Percentiles rank a stretch among this genome's conserved stretches.
phyloP scores from a whole-genome alignment of 345 rosid species.

The Anacardium occidentale region DNA sequence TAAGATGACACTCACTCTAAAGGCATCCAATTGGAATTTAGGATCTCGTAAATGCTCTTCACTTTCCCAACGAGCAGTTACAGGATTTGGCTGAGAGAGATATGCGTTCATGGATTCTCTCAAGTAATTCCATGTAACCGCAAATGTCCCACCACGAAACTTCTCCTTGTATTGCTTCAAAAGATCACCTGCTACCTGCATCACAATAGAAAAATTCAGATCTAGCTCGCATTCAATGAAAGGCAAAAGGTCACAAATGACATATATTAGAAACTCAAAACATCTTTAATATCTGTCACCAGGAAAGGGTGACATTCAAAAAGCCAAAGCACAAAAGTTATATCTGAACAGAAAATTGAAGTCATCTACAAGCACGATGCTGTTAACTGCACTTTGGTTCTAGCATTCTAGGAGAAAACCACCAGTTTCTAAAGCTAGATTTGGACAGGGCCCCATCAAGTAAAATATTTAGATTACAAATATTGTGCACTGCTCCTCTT shows the following conservation, averaged over 20 bases:
- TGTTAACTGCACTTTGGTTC: neutral
- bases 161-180: slow-evolving; percentile 88
- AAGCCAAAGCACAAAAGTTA: neutral
- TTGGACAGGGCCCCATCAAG: neutral
- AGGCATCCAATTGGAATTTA: slow-evolving; percentile 93
- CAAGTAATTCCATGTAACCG: slow-evolving; percentile 95
- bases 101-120: slow-evolving; percentile 90
- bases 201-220: slow-evolving; percentile 15
- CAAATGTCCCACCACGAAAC: slow-evolving; percentile 86
- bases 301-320: neutral
- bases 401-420: neutral
- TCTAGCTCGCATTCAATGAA: slow-evolving; percentile 8
- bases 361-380: neutral
- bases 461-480: neutral
- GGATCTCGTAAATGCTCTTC: slow-evolving; percentile 90
- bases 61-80: slow-evolving; percentile 92
- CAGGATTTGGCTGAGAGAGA: slow-evolving; percentile 95
- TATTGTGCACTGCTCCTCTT: neutral
- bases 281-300: neutral
- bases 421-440: neutral
- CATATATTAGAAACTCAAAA: neutral
- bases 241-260: neutral
- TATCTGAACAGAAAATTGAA: neutral
- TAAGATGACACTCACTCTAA: slow-evolving; percentile 58
- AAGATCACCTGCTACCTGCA: slow-evolving; percentile 89